Percentiles rank a stretch among this genome's conserved stretches.
phyloP scores from a whole-genome alignment of 495 filamentous ascomycete genomes.

The Podospora fimiseda region DNA sequence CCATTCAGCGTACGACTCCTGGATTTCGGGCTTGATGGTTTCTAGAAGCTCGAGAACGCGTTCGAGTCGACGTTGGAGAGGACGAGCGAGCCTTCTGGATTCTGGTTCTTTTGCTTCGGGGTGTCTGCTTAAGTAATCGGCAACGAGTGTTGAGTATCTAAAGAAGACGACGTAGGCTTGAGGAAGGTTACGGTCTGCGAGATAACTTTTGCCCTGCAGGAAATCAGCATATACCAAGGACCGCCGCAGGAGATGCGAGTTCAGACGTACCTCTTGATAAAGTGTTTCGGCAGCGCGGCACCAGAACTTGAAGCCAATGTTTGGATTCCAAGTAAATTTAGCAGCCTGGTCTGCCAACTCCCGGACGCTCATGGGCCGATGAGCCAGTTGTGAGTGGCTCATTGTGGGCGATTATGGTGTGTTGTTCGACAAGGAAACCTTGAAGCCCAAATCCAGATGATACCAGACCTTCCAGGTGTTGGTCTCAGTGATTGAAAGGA shows the following conservation, averaged over 20 bases:
- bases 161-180: slow-evolving; percentile 83
- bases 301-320: slow-evolving; percentile 72
- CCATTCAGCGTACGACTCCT: slow-evolving; percentile 32
- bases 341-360: slow-evolving; percentile 65
- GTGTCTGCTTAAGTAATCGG: slow-evolving; percentile 54
- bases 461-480: too few species aligned
- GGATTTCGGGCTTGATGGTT: slow-evolving; percentile 41
- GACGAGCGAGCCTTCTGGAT: slow-evolving; percentile 16
- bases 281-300: slow-evolving; percentile 71
- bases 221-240: too few species aligned
- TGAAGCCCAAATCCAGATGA: too few species aligned
- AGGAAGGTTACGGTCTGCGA: slow-evolving; percentile 75
- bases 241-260: background rate
- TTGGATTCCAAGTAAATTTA: slow-evolving; percentile 71
- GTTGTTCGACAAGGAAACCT: too few species aligned
- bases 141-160: slow-evolving; percentile 68
- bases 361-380: slow-evolving; percentile 61
- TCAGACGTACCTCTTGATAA: slow-evolving; percentile 61
- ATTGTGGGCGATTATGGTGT: slow-evolving; percentile 9
- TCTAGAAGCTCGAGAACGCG: slow-evolving; percentile 49
- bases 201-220: slow-evolving; percentile 61
- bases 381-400: slow-evolving; percentile 7
- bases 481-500: too few species aligned
- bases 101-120: slow-evolving; percentile 57
- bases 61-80: slow-evolving; percentile 22